Evolutionary conservation across 2,329 filamentous ascomycete species (phyloP), one percentile per base, ranked within the genome.

Genomic region (Corniculantispora saksenae): DNA sequence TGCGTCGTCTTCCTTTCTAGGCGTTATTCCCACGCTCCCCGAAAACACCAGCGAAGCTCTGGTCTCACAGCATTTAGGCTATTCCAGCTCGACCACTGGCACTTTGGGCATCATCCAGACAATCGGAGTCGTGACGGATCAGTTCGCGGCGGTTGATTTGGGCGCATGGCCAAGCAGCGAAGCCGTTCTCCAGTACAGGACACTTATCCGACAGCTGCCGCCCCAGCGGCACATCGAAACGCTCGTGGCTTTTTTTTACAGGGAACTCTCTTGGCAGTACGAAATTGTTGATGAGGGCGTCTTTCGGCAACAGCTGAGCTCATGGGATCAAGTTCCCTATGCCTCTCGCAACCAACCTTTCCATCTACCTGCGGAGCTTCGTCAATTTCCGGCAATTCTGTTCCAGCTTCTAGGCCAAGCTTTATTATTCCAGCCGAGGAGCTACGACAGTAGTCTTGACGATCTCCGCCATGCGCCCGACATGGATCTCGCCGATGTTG

Each of bases 261-360:
- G 27, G 48, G 64, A 66, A 19, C 45, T 66, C 12, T 54, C 54
- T 55, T 66, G 65, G 65, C 65, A 66, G 17, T 66, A 64, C 56
- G 65, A 66, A 43, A 59, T 66, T 32, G 48, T 66, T 19, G 65
- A 66, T 47, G 65, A 66, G 40, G 27, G 25, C 23, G 57, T 51
- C n/a, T 66, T 66, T 43, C 29, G 29, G 15, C 29, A 43, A n/a
- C 40, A 66, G 48, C 65, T 66, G 19, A 55, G 21, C 21, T 4
- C 21, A 15, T 66, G 65, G 65, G 51, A 40, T 17, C 23, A 50
- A 23, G 48, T 66, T 19, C 48, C 65, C 47, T 62, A 66, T 61
- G 19, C 43, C 19, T 23, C 48, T 23, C 55, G 62, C 43, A 64
- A 59, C 19, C 60, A 64, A 17, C 65, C 65, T 32, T 47, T 59